phyloP scores from a whole-genome alignment of 2,329 filamentous ascomycete genomes.

The Diplodia intermedia region DNA sequence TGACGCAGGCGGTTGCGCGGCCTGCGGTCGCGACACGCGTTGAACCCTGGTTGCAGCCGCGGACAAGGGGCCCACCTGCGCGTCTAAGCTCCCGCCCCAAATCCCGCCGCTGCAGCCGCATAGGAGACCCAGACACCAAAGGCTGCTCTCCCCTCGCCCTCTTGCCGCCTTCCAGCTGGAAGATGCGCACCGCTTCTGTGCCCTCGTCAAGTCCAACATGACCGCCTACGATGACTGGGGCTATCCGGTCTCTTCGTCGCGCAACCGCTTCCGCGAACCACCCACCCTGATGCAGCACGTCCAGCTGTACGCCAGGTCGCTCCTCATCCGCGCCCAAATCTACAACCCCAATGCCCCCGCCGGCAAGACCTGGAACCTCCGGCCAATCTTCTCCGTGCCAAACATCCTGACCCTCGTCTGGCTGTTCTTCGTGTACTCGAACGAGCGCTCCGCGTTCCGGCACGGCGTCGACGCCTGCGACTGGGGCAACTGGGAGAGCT shows the following conservation, averaged over 20 bases:
- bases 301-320: conserved; percentile 42
- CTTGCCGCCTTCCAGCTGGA: neutral
- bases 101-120: conserved; percentile 6
- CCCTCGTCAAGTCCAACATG: conserved; percentile 39
- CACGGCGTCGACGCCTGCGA: conserved; percentile 73
- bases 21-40: conserved; percentile 10
- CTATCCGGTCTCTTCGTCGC: conserved; percentile 44
- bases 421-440: conserved; percentile 80
- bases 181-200: conserved; percentile 20
- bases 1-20: conserved; percentile 27
- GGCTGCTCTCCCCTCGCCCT: neutral
- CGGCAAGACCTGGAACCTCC: conserved; percentile 27
- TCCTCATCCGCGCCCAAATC: conserved; percentile 7
- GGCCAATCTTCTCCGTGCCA: conserved; percentile 52
- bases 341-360: conserved; percentile 24
- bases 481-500: conserved; percentile 91
- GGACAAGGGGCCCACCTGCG: conserved; percentile 11
- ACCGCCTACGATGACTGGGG: conserved; percentile 50
- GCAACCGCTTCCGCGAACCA: conserved; percentile 43
- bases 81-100: conserved; percentile 22
- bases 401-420: conserved; percentile 75
- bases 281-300: conserved; percentile 44
- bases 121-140: conserved; percentile 13
- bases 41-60: neutral
- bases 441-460: conserved; percentile 80